phyloP scores from a whole-genome alignment of 2,329 filamentous ascomycete species.

The Claviceps maximensis region DNA sequence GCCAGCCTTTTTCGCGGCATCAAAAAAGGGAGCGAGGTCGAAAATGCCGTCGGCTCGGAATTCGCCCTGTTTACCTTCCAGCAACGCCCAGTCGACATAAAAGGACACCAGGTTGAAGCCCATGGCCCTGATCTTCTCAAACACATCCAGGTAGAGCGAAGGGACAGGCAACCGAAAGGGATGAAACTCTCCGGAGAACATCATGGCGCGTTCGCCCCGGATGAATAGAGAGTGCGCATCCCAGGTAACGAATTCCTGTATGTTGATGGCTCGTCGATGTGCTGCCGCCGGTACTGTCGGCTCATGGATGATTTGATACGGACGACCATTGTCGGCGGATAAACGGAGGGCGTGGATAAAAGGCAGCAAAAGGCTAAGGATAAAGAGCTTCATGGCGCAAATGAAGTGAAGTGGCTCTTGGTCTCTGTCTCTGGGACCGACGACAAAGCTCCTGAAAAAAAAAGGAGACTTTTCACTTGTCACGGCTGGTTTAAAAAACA shows the following conservation, averaged over 20 bases:
- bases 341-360: slow-evolving; percentile 4
- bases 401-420: background rate
- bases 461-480: background rate
- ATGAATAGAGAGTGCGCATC: slow-evolving; percentile 60
- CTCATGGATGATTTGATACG: slow-evolving; percentile 12
- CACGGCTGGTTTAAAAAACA: background rate
- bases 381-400: slow-evolving; percentile 13
- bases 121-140: slow-evolving; percentile 71
- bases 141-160: slow-evolving; percentile 50
- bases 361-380: background rate
- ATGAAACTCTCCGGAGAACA: slow-evolving; percentile 65
- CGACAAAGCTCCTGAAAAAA: background rate
- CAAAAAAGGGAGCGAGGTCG: slow-evolving; percentile 60
- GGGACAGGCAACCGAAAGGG: slow-evolving; percentile 42
- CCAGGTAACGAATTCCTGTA: slow-evolving; percentile 45
- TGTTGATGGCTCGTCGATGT: slow-evolving; percentile 10
- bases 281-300: slow-evolving; percentile 1
- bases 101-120: slow-evolving; percentile 73
- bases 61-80: slow-evolving; percentile 59
- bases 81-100: slow-evolving; percentile 65
- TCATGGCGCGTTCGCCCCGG: slow-evolving; percentile 53
- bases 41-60: slow-evolving; percentile 62
- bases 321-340: slow-evolving; percentile 6
- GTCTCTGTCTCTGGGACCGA: background rate
- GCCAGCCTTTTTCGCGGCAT: slow-evolving; percentile 57